Conservation (phyloP, 352 stramenopile genomes). For the Pythium biforme region DNA sequence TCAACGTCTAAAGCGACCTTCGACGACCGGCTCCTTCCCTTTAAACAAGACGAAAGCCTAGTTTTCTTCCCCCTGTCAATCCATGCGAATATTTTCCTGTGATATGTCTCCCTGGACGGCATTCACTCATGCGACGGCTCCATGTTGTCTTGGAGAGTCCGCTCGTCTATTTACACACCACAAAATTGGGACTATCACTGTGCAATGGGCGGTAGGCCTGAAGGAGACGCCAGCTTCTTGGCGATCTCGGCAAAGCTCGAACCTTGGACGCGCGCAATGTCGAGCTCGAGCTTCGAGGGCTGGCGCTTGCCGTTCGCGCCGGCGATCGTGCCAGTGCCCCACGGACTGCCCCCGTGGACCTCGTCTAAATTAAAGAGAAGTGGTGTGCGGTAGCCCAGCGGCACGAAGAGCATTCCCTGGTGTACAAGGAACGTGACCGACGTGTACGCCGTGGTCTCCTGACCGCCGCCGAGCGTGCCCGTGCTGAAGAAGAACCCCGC, state of each 20-base stretch:
- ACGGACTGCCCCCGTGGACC: slow-evolving; percentile 72
- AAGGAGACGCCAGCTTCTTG: slow-evolving; percentile 67
- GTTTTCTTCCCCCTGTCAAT: background rate
- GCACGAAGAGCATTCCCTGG: slow-evolving; percentile 90
- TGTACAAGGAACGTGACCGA: slow-evolving; percentile 83
- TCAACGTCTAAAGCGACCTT: slow-evolving; percentile 91
- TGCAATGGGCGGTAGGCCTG: background rate
- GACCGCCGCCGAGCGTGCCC: slow-evolving; percentile 73
- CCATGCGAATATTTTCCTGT: background rate
- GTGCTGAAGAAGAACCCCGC: slow-evolving; percentile 88
- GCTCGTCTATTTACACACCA: background rate
- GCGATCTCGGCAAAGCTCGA: slow-evolving; percentile 77
- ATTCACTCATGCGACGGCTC: background rate
- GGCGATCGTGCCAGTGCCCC: slow-evolving; percentile 83
- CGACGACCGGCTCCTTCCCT: background rate
- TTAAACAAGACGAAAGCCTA: background rate
- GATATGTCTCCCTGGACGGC: background rate
- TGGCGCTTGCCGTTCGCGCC: slow-evolving; percentile 77
- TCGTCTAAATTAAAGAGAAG: slow-evolving; percentile 72
- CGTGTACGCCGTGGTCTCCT: slow-evolving; percentile 88
- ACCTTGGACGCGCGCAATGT: slow-evolving; percentile 76
- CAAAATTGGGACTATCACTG: background rate
- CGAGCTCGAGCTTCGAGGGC: slow-evolving; percentile 74
- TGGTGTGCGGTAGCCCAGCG: slow-evolving; percentile 65
- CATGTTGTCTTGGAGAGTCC: background rate